phyloP scores from a whole-genome alignment of 306 rosid species.

The Fragaria ananassa region DNA sequence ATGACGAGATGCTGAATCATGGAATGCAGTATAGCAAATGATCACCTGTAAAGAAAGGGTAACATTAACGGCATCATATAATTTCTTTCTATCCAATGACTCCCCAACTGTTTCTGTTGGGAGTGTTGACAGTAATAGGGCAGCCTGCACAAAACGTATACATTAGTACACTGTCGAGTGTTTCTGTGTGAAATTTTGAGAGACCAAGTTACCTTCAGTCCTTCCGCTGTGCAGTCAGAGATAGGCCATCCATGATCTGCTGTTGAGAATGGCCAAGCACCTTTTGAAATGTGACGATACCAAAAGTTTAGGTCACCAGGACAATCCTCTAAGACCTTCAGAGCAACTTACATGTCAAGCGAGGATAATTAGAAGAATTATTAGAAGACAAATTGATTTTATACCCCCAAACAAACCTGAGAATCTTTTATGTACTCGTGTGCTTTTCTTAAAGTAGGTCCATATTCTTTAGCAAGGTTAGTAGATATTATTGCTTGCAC shows the following conservation, averaged over 20 bases:
- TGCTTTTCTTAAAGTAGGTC: slow-evolving; percentile 56
- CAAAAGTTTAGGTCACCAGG: slow-evolving; percentile 61
- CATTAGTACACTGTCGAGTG: not conserved
- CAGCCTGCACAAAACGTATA: slow-evolving; percentile 51
- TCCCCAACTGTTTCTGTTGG: slow-evolving; percentile 56
- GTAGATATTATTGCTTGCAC: slow-evolving; percentile 71
- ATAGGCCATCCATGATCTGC: slow-evolving; percentile 97
- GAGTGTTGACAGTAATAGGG: slow-evolving; percentile 50
- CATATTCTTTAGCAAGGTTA: slow-evolving; percentile 51
- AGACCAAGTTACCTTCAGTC: slow-evolving; percentile 54
- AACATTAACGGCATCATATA: slow-evolving; percentile 72
- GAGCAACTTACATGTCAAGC: slow-evolving; percentile 5
- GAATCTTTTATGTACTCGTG: slow-evolving; percentile 52
- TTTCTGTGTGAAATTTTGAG: not conserved
- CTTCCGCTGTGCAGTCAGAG: slow-evolving; percentile 97
- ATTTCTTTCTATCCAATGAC: slow-evolving; percentile 43
- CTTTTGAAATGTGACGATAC: slow-evolving; percentile 41
- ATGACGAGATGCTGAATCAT: not conserved
- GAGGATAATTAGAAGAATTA: not conserved
- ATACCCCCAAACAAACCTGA: slow-evolving; percentile 35
- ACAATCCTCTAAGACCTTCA: slow-evolving; percentile 56
- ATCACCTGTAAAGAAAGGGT: slow-evolving; percentile 75
- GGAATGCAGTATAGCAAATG: not conserved
- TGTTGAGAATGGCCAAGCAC: slow-evolving; percentile 86
- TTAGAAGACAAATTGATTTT: not conserved